A percentile compares a stretch with the other conserved stretches of the same genome.
Conservation (phyloP, 345 rosid genomes). For the Syzygium aromaticum region DNA sequence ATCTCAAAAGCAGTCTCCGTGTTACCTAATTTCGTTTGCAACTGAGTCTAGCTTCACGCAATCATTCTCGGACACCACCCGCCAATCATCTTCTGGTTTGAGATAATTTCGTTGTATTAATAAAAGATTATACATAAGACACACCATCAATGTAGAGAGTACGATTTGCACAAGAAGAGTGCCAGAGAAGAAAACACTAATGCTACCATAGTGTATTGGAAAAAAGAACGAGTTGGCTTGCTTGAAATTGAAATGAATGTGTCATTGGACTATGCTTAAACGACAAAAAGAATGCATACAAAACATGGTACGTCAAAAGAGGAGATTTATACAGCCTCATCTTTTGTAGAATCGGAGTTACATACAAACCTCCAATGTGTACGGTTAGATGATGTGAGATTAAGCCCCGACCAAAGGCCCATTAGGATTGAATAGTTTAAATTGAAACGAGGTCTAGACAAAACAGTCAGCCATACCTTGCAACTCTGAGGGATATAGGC, state of each 20-base stretch:
- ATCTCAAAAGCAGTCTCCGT: not conserved
- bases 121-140: not conserved
- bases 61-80: not conserved
- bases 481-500: not conserved
- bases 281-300: not conserved
- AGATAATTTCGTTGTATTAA: not conserved
- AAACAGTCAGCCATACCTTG: not conserved
- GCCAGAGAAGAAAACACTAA: not conserved
- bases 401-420: not conserved
- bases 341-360: not conserved
- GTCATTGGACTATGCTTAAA: not conserved
- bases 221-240: not conserved
- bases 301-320: not conserved
- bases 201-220: not conserved
- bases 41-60: not conserved
- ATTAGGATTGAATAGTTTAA: not conserved
- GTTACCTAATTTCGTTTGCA: not conserved
- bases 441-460: not conserved
- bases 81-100: not conserved
- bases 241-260: not conserved
- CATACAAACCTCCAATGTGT: not conserved
- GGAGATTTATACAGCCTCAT: not conserved
- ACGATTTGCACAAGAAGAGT: not conserved
- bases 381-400: not conserved
- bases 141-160: not conserved